Evolutionary conservation across 352 stramenopile species (phyloP).

Genomic region (Phytopythium vexans): DNA sequence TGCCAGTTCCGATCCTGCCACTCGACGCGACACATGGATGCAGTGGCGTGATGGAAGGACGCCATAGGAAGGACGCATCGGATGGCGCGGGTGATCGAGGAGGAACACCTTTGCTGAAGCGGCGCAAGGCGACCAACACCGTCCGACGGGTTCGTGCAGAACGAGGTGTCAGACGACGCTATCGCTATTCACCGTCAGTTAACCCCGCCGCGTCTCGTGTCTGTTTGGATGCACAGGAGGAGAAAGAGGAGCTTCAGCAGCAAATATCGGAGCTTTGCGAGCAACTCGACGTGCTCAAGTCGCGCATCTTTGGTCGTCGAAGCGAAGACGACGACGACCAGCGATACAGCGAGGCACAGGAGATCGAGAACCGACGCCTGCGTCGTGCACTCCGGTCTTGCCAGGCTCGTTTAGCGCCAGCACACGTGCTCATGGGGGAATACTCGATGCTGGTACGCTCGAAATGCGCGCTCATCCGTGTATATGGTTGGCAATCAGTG

Average conservation of each 20-base stretch:
- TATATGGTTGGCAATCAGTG: neutral
- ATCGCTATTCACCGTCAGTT: no score
- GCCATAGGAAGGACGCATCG: no score
- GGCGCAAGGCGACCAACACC: constrained; percentile 24
- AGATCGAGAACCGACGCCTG: constrained; percentile 4
- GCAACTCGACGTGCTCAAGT: constrained; percentile 17
- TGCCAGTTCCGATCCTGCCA: no score
- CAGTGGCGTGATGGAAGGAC: no score
- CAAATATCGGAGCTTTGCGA: constrained; percentile 15
- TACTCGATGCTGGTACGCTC: constrained; percentile 10
- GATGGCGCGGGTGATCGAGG: no score
- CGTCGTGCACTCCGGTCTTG: constrained; percentile 7
- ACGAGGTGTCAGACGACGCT: no score
- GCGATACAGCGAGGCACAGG: constrained; percentile 3
- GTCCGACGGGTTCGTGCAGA: constrained; percentile 4
- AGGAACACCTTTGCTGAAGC: neutral
- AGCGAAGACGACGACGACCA: constrained; percentile 2
- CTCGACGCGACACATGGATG: no score
- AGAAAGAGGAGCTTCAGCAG: constrained; percentile 15
- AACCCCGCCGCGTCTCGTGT: no score
- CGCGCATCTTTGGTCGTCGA: constrained; percentile 7
- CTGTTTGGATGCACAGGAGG: constrained; percentile 4
- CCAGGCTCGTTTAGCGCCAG: constrained; percentile 13
- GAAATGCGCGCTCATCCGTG: no score
- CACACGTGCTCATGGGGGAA: constrained; percentile 13